phyloP scores from a whole-genome alignment of 1,284 basidiomycete genomes.

The Trichosporon faecale region DNA sequence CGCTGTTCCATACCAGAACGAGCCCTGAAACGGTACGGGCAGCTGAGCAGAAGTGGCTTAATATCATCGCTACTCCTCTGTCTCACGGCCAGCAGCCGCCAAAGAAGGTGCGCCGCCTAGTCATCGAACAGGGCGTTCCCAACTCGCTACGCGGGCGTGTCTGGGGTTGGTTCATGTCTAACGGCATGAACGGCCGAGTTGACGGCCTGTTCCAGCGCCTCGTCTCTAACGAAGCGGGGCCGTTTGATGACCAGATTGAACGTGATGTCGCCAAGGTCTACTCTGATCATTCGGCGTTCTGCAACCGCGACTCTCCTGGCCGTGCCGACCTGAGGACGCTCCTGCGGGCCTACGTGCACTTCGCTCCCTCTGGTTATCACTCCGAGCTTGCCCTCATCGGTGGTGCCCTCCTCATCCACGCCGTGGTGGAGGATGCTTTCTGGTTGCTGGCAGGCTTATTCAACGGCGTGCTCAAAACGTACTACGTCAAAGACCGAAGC shows the following conservation, averaged over 20 bases:
- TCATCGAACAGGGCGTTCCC: constrained; percentile 74
- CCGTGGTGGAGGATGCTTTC: constrained; percentile 87
- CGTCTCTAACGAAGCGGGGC: constrained; percentile 59
- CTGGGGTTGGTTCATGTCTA: constrained; percentile 71
- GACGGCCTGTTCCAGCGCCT: constrained; percentile 69
- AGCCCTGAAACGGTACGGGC: constrained; percentile 32
- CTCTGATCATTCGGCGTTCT: constrained; percentile 46
- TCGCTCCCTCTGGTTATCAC: constrained; percentile 66
- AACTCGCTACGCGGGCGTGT: constrained; percentile 77
- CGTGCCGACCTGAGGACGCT: constrained; percentile 45
- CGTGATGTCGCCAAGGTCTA: constrained; percentile 57
- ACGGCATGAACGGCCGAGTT: constrained; percentile 66
- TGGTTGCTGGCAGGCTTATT: constrained; percentile 72
- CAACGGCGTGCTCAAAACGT: constrained; percentile 66
- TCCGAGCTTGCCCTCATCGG: constrained; percentile 65
- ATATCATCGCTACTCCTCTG: constrained; percentile 62
- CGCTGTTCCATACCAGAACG: constrained; percentile 39
- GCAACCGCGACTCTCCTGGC: constrained; percentile 34
- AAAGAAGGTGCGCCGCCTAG: constrained; percentile 77
- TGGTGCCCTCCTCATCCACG: constrained; percentile 73
- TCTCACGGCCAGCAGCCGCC: constrained; percentile 67
- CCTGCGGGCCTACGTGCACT: constrained; percentile 44
- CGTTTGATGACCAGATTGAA: constrained; percentile 61
- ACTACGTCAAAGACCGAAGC: constrained; percentile 67
- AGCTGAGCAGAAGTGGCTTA: constrained; percentile 55